Conservation (phyloP, 169 alveolate species). For the Ichthyophthirius multifiliis region DNA sequence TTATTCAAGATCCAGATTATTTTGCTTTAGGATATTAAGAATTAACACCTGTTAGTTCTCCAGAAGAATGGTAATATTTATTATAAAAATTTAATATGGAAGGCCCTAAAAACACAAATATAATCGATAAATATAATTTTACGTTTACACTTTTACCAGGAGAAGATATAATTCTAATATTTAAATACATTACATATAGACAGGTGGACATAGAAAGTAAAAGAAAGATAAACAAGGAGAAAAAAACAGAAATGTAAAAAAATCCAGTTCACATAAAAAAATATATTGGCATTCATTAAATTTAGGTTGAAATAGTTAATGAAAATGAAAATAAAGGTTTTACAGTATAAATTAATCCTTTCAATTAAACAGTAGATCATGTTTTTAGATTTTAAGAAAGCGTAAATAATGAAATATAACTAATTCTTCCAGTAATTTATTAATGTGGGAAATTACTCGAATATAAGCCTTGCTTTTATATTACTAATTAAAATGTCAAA, state of each 20-base stretch:
- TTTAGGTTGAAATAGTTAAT: background rate
- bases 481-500: constrained; percentile 11
- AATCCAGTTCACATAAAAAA: background rate
- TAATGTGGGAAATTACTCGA: background rate
- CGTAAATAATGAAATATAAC: constrained; percentile 28
- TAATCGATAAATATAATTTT: background rate
- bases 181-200: background rate
- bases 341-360: constrained; percentile 22
- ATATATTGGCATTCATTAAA: constrained; percentile 10
- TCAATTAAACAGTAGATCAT: constrained; percentile 27
- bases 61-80: constrained; percentile 38
- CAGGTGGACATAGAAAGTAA: background rate
- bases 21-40: constrained; percentile 8
- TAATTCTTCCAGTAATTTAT: constrained; percentile 21
- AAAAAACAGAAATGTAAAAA: background rate
- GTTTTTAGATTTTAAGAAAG: constrained; percentile 43
- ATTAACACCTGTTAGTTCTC: background rate
- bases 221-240: background rate
- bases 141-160: background rate
- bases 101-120: background rate
- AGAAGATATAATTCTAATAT: background rate
- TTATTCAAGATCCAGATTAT: constrained; percentile 37
- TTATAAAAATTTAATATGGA: background rate
- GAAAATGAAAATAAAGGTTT: constrained; percentile 24
- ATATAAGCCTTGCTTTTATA: background rate